Evolutionary conservation across 2,329 filamentous ascomycete species (phyloP).

Genomic region (Aspergillus spinulosporus): DNA sequence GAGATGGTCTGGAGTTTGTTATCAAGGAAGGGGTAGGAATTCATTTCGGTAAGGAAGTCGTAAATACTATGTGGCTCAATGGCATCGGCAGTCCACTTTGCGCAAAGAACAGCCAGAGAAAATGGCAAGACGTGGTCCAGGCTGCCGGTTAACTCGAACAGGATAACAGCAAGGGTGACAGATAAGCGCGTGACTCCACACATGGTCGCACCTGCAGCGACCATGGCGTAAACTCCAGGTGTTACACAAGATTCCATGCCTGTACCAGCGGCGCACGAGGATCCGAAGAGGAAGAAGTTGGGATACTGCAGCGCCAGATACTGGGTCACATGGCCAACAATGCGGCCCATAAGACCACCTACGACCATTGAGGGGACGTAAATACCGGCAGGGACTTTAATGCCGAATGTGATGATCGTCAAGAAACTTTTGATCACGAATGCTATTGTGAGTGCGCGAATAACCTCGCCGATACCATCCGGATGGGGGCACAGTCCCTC

Average conservation of each 20-base stretch:
- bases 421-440: constrained; percentile 88
- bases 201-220: constrained; percentile 95
- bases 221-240: constrained; percentile 93
- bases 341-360: constrained; percentile 86
- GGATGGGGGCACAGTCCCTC: constrained; percentile 76
- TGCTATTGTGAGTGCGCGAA: constrained; percentile 70
- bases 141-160: constrained; percentile 94
- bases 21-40: constrained; percentile 95
- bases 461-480: constrained; percentile 75
- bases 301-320: constrained; percentile 75
- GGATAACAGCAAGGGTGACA: constrained; percentile 88
- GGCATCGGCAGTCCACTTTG: constrained; percentile 98
- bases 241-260: constrained; percentile 82
- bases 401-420: constrained; percentile 89
- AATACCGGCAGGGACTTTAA: constrained; percentile 94
- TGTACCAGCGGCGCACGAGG: constrained; percentile 64
- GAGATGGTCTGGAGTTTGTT: constrained; percentile 93
- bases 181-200: constrained; percentile 93
- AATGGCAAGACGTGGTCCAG: constrained; percentile 94
- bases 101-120: constrained; percentile 83
- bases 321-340: constrained; percentile 83
- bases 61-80: constrained; percentile 95
- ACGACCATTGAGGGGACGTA: constrained; percentile 99
- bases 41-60: constrained; percentile 93
- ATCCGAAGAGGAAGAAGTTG: constrained; percentile 68